Evolutionary conservation across 768 basidiomycete genomes (phyloP).

Genomic region (Calocera cornea): DNA sequence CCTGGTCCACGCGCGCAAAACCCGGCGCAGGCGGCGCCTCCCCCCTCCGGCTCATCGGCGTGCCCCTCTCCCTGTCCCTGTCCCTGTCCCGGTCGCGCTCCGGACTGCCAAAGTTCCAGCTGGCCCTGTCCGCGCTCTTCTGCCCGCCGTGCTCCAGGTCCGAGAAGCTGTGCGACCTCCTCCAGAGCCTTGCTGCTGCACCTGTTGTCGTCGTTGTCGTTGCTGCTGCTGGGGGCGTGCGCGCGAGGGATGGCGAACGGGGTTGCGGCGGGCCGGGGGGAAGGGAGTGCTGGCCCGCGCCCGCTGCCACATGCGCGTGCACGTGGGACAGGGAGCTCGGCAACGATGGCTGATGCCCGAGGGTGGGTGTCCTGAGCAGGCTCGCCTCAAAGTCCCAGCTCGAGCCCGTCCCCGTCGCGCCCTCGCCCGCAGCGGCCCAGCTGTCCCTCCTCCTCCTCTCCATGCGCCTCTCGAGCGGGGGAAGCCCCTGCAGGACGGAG

Average conservation of each 20-base stretch:
- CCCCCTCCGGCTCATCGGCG: not conserved
- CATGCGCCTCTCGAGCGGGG: not conserved
- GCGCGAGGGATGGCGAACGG: too few species aligned
- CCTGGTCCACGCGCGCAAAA: not conserved
- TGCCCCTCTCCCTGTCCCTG: not conserved
- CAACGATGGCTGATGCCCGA: too few species aligned
- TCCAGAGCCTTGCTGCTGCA: too few species aligned
- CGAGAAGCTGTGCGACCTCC: not conserved
- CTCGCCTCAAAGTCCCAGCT: not conserved
- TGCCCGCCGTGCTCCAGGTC: not conserved
- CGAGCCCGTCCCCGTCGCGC: not conserved
- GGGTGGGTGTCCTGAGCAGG: not conserved
- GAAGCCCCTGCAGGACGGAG: conserved; percentile 37
- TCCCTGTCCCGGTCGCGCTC: not conserved
- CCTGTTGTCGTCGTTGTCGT: too few species aligned
- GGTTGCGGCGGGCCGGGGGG: too few species aligned
- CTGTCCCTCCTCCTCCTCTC: conserved; percentile 8
- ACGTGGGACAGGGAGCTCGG: too few species aligned
- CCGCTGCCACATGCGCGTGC: not conserved
- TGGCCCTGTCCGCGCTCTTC: not conserved
- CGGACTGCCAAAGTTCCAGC: not conserved
- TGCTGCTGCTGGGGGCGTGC: too few species aligned
- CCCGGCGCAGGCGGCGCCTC: too few species aligned
- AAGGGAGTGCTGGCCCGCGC: too few species aligned
- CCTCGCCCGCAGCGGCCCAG: not conserved